Evolutionary conservation across 345 rosid species (phyloP).

Genomic region (Firmiana major): DNA sequence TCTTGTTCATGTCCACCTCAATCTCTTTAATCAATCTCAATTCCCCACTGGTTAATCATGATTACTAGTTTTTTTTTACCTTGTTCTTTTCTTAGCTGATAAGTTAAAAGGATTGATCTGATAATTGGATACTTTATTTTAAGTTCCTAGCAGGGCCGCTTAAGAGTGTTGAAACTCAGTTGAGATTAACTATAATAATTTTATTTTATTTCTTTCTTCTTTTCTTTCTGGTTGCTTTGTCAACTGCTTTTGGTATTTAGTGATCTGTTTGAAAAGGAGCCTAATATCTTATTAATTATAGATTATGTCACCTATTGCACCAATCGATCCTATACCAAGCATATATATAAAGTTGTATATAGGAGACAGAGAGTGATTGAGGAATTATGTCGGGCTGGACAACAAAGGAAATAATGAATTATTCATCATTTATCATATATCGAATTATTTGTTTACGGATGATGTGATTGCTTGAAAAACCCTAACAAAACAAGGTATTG

Average conservation of each 20-base stretch:
- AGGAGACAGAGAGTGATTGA: background rate
- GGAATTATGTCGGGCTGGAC: background rate
- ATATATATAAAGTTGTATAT: background rate
- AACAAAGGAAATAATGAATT: background rate
- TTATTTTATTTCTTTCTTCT: background rate
- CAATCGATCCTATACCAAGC: background rate
- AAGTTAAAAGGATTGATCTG: background rate
- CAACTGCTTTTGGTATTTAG: slow-evolving; percentile 6
- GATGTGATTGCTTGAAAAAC: slow-evolving; percentile 24
- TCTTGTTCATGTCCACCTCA: slow-evolving; percentile 19
- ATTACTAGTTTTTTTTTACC: background rate
- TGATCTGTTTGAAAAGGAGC: background rate
- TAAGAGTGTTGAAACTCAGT: background rate
- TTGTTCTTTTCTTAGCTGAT: background rate
- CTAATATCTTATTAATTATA: background rate
- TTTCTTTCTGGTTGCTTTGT: background rate
- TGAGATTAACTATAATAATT: background rate
- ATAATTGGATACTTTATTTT: background rate
- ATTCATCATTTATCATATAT: background rate
- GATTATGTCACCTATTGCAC: slow-evolving; percentile 9
- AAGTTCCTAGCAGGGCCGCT: background rate
- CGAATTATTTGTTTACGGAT: background rate
- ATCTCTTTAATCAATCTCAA: background rate
- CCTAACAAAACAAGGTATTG: slow-evolving; percentile 17
- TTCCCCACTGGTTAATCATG: slow-evolving; percentile 11